Base-by-base conservation (phyloP, 305 asterid genomes). In the Fraxinus sp. region DNA sequence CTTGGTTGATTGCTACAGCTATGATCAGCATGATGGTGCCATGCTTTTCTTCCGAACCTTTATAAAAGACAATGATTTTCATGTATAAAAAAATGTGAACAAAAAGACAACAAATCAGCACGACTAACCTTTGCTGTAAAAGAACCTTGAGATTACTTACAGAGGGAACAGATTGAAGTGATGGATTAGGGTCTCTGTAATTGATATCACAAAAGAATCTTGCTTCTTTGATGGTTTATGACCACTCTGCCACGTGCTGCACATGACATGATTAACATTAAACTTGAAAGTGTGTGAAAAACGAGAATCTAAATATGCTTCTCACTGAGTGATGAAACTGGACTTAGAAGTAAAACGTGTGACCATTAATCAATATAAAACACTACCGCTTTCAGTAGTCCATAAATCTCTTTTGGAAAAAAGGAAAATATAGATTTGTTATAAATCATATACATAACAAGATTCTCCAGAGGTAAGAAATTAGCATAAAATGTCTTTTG, bases 171-270 rank as follows among this genome's bases (percentile, higher is more conserved):
- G 22, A 52, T 88, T 87, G 80, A 93, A 87, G 88, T 87, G 89
- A 84, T 36, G 90, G 80, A 77, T 76, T 71, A 91, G 81, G 62
- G 62, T 52, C 62, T 52, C 62, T 4, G 62, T 52, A 52, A 52
- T 52, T 52, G 62, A 52, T 52, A 52, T 16, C 62, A 16, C 20
- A 55, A 86, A 64, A 78, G 88, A 78, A 72, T 86, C 89, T 80
- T 84, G 83, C 80, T 80, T 91, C 88, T 87, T 89, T 78, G 81
- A 36, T 81, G 88, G 87, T 80, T 88, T 91, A 30, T 86, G 37
- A 82, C 80, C 82, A 52, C 83, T 85, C 81, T 79, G 89, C 90
- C 89, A 83, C 46, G 84, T 81, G 83, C 97, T 95, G 93, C 85
- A 74, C 71, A 79, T 59, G 55, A 83, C 52, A 82, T 71, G 84